phyloP scores from a whole-genome alignment of 192 early-diverging fungal genomes.

The Ambispora gerdemannii region DNA sequence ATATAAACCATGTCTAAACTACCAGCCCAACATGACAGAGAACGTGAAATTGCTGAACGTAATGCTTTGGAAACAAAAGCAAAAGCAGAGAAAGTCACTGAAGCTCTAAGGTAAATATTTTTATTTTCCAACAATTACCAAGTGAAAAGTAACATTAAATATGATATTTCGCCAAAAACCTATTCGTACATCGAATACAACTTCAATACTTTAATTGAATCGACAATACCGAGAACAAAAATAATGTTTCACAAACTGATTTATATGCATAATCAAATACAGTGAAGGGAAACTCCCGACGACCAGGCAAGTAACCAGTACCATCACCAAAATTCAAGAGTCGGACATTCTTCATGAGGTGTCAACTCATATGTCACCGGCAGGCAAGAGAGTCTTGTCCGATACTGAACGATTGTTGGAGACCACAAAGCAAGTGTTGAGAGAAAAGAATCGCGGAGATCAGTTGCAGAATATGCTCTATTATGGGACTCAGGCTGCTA shows the following conservation, averaged over 20 bases:
- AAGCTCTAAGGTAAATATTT: neutral
- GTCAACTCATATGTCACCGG: slow-evolving; percentile 38
- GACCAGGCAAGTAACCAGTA: slow-evolving; percentile 37
- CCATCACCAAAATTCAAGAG: slow-evolving; percentile 39
- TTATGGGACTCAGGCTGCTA: slow-evolving; percentile 29
- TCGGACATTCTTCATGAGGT: slow-evolving; percentile 34
- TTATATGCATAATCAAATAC: neutral
- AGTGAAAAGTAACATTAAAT: too few species aligned
- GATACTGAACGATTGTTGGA: slow-evolving; percentile 43
- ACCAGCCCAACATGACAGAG: slow-evolving; percentile 8
- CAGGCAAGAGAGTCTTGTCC: slow-evolving; percentile 45
- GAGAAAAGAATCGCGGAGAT: slow-evolving; percentile 46
- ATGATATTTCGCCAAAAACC: too few species aligned
- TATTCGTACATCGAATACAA: too few species aligned
- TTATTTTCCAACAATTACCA: too few species aligned
- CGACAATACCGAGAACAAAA: neutral
- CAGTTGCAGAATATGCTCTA: slow-evolving; percentile 46
- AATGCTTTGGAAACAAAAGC: neutral
- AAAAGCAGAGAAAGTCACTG: neutral
- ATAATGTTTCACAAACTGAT: neutral
- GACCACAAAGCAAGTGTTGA: slow-evolving; percentile 34
- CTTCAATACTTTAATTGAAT: too few species aligned
- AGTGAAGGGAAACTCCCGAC: slow-evolving; percentile 47
- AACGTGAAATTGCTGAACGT: neutral
- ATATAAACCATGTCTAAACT: too few species aligned